phyloP scores from a whole-genome alignment of 805 yeast genomes.

The Nakazawaea ishiwadae region DNA sequence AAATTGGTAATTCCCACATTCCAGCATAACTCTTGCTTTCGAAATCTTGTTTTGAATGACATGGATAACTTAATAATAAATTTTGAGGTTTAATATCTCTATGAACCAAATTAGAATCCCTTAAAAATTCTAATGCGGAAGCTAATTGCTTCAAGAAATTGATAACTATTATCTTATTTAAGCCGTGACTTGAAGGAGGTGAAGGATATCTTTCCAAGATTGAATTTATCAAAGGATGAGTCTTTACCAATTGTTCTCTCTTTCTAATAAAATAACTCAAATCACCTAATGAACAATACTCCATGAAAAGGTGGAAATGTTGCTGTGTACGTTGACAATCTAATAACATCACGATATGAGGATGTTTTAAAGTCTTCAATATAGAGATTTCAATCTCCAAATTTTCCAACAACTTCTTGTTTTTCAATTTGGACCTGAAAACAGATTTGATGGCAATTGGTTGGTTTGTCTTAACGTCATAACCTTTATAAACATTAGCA shows the following conservation, averaged over 20 bases:
- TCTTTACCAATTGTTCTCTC: constrained; percentile 62
- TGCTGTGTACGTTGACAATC: constrained; percentile 74
- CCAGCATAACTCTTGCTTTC: constrained; percentile 62
- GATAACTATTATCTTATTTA: constrained; percentile 70
- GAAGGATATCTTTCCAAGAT: constrained; percentile 81
- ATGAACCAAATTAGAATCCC: constrained; percentile 84
- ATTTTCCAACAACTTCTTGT: constrained; percentile 84
- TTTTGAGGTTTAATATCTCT: constrained; percentile 96
- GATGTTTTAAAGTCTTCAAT: constrained; percentile 81
- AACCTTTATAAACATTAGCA: constrained; percentile 91
- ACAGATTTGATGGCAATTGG: constrained; percentile 91
- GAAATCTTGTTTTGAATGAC: constrained; percentile 58
- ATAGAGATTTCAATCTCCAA: constrained; percentile 90
- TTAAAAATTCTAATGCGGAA: constrained; percentile 75
- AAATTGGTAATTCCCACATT: constrained; percentile 80
- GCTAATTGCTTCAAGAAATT: constrained; percentile 87
- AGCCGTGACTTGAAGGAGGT: constrained; percentile 69
- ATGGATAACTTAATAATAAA: constrained; percentile 76
- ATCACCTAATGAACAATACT: constrained; percentile 94
- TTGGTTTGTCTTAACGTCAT: constrained; percentile 42
- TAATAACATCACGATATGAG: constrained; percentile 83
- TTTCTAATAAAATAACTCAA: constrained; percentile 80
- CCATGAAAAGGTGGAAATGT: constrained; percentile 90
- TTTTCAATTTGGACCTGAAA: constrained; percentile 71
- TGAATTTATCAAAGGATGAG: constrained; percentile 75